Evolutionary conservation across 2,329 filamentous ascomycete species (phyloP).

Genomic region (Fusarium verrucosum): DNA sequence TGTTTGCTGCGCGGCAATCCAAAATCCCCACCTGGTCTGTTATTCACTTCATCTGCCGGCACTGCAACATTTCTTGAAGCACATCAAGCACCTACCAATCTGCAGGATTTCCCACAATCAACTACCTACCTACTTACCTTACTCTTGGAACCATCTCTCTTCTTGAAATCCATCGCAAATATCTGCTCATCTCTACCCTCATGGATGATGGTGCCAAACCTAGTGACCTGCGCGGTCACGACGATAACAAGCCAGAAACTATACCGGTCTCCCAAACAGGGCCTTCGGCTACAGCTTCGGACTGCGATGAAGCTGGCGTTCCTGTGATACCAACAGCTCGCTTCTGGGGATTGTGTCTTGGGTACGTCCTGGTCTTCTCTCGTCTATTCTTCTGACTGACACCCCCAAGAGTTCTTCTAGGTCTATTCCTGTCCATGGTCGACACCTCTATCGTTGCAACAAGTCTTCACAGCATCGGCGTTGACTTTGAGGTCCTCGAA

Average conservation of each 20-base stretch:
- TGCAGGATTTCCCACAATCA: not conserved
- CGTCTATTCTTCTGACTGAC: not conserved
- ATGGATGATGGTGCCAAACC: slow-evolving; percentile 2
- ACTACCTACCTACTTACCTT: not conserved
- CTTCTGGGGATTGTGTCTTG: slow-evolving; percentile 49
- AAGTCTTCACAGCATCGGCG: slow-evolving; percentile 63
- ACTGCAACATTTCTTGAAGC: not conserved
- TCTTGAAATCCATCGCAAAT: not conserved
- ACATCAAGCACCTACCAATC: not conserved
- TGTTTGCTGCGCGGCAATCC: not conserved
- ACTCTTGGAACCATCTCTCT: not conserved
- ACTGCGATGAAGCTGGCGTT: slow-evolving; percentile 6
- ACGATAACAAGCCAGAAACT: not conserved
- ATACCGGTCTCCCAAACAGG: not conserved
- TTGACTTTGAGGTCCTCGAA: slow-evolving; percentile 58
- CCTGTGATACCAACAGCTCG: slow-evolving; percentile 43
- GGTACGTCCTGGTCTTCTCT: slow-evolving; percentile 37
- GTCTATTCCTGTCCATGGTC: slow-evolving; percentile 67
- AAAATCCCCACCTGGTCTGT: not conserved
- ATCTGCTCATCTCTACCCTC: not conserved
- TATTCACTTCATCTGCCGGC: not conserved
- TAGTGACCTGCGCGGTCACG: not conserved
- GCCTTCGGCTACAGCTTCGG: not conserved
- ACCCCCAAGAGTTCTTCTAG: slow-evolving; percentile 56
- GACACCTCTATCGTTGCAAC: slow-evolving; percentile 70